A percentile compares a stretch with the other conserved stretches of the same genome.
Conservation (phyloP, 164 flowering plant genomes). For the Liriodendron chinense region DNA sequence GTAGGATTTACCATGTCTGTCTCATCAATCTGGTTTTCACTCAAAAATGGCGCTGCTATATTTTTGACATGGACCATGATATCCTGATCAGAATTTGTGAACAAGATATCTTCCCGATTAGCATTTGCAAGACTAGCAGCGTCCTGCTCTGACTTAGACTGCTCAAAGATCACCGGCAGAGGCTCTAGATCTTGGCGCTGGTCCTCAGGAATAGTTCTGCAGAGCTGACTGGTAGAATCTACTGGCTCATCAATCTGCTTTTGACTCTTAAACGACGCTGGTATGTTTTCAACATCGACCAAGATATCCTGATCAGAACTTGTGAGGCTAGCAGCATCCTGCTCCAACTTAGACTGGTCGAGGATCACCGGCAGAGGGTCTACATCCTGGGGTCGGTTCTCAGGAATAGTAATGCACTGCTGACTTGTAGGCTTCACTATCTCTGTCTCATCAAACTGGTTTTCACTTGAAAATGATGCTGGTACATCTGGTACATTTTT, state of each 20-base stretch:
- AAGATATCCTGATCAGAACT: conserved; percentile 23
- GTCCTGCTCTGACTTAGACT: conserved; percentile 20
- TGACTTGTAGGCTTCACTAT: conserved; percentile 41
- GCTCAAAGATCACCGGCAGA: conserved; percentile 15
- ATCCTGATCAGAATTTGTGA: conserved; percentile 18
- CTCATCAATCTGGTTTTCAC: conserved; percentile 41
- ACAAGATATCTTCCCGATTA: conserved; percentile 21
- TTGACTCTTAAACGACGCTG: conserved; percentile 10
- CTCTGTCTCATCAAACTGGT: conserved; percentile 14
- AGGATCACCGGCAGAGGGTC: conserved; percentile 19
- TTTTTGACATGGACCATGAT: conserved; percentile 21
- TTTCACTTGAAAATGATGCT: conserved; percentile 5
- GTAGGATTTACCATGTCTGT: conserved; percentile 55
- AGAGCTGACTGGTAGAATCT: conserved; percentile 28
- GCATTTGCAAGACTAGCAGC: conserved; percentile 14
- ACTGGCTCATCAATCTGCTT: conserved; percentile 15
- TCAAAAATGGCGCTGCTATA: conserved; percentile 16
- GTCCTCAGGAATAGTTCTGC: conserved; percentile 12
- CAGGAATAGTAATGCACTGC: conserved; percentile 4
- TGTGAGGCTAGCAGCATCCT: conserved; percentile 12
- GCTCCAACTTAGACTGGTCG: conserved; percentile 23
- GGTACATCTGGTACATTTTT: not conserved
- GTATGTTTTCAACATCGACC: conserved; percentile 20
- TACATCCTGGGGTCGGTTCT: conserved; percentile 19
- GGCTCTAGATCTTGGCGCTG: conserved; percentile 23